Conservation (phyloP, 768 basidiomycete species). For the Lepiota subincarnata region DNA sequence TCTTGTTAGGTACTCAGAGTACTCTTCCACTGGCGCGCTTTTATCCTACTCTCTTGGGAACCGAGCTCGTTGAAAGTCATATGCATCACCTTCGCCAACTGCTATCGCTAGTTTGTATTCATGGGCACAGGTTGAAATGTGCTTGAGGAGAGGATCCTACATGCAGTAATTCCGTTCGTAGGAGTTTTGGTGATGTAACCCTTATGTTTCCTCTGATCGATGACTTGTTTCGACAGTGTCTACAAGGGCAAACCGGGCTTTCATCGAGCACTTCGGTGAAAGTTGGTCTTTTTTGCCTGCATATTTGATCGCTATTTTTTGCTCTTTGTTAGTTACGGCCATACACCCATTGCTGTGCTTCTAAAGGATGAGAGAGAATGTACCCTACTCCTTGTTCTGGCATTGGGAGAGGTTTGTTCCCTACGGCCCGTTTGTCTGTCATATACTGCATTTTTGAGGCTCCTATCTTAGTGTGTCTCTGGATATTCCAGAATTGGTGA, state of each 20-base stretch:
- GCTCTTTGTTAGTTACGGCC: no score
- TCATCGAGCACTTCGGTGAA: conserved; percentile 42
- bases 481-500: no score
- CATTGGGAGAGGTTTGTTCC: no score
- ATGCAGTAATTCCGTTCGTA: conserved; percentile 47
- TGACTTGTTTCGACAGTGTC: conserved; percentile 29
- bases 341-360: no score
- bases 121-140: conserved; percentile 21
- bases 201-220: neutral
- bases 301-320: no score
- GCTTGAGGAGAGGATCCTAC: no score
- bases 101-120: neutral
- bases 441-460: no score
- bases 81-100: conserved; percentile 23
- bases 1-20: conserved; percentile 43
- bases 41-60: conserved; percentile 47
- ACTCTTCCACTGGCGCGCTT: conserved; percentile 43
- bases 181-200: conserved; percentile 9
- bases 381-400: no score
- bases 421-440: no score
- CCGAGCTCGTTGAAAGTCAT: conserved; percentile 33
- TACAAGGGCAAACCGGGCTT: conserved; percentile 43
- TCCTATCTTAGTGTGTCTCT: no score
- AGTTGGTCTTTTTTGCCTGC: conserved; percentile 21
- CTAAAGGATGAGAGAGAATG: no score